These are phyloP conservation scores for Ballota nigra DNA, from an alignment of 257 asterid species.

Conservation along the genomic window DNA sequence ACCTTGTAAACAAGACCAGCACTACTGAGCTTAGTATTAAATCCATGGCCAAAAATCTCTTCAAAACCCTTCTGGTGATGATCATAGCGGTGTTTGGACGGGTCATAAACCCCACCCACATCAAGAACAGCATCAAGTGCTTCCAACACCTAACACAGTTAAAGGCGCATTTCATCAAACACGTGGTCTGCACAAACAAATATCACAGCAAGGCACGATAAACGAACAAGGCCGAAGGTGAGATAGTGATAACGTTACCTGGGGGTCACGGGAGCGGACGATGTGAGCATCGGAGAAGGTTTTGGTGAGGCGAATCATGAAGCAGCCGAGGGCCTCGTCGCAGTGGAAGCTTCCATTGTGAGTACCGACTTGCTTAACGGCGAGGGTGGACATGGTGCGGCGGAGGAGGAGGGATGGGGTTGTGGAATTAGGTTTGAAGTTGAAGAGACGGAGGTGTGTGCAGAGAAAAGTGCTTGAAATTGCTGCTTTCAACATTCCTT, in stretches of 20 bases:
- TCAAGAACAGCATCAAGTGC: constrained; percentile 89
- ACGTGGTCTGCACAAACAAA: constrained; percentile 27
- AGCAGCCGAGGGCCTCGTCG: constrained; percentile 97
- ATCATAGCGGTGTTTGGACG: constrained; percentile 64
- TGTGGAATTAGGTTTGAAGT: constrained; percentile 21
- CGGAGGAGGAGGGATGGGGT: constrained; percentile 13
- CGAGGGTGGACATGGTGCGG: constrained; percentile 50
- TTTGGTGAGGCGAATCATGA: constrained; percentile 84
- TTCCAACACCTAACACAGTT: constrained; percentile 57
- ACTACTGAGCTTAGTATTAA: constrained; percentile 83
- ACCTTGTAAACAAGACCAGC: constrained; percentile 98
- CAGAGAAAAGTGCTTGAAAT: constrained; percentile 38
- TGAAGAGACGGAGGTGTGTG: constrained; percentile 32
- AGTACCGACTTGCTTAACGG: constrained; percentile 70
- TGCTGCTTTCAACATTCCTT: constrained; percentile 46
- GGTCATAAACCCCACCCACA: constrained; percentile 88
- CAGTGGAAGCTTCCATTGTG: constrained; percentile 98
- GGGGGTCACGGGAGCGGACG: constrained; percentile 85
- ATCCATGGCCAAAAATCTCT: constrained; percentile 86
- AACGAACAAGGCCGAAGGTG: neutral
- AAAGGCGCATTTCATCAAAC: constrained; percentile 55
- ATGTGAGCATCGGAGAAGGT: constrained; percentile 64
- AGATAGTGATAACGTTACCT: constrained; percentile 32
- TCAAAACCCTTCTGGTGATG: constrained; percentile 90
- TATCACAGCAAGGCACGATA: neutral